phyloP scores from a whole-genome alignment of 2,329 filamentous ascomycete species.

The Ascochyta koolunga region DNA sequence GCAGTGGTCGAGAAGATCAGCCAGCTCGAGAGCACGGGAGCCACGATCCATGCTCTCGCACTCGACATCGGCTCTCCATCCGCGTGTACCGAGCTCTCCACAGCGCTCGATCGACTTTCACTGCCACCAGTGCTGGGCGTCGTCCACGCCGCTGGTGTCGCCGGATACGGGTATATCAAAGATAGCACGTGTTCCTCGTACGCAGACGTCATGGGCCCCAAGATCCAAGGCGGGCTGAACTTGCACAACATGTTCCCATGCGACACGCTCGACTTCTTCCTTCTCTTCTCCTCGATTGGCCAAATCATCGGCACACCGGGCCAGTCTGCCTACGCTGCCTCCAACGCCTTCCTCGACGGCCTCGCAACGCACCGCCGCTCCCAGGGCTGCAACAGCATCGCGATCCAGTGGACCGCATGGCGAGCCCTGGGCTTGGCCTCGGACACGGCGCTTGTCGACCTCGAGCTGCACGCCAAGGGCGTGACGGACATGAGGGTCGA shows the following conservation, averaged over 20 bases:
- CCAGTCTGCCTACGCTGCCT: slow-evolving; percentile 36
- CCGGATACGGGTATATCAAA: slow-evolving; percentile 47
- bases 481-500: slow-evolving; percentile 51
- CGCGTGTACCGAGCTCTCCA: slow-evolving; percentile 25
- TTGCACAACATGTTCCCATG: slow-evolving; percentile 36
- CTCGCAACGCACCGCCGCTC: slow-evolving; percentile 33
- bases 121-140: slow-evolving; percentile 51
- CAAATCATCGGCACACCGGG: slow-evolving; percentile 33
- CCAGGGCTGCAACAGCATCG: slow-evolving; percentile 50
- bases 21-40: slow-evolving; percentile 29
- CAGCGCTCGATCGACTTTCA: slow-evolving; percentile 38
- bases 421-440: slow-evolving; percentile 49
- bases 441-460: slow-evolving; percentile 47
- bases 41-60: slow-evolving; percentile 43
- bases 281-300: slow-evolving; percentile 35
- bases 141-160: slow-evolving; percentile 50
- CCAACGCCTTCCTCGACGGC: slow-evolving; percentile 40
- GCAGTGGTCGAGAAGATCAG: slow-evolving; percentile 20
- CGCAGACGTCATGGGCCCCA: slow-evolving; percentile 42
- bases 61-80: slow-evolving; percentile 44
- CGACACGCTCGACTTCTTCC: slow-evolving; percentile 35
- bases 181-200: slow-evolving; percentile 40
- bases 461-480: slow-evolving; percentile 51
- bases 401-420: slow-evolving; percentile 55
- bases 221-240: slow-evolving; percentile 36